Evolutionary conservation across 805 yeast species (phyloP).

Genomic region (Kodamaea kakaduensis): DNA sequence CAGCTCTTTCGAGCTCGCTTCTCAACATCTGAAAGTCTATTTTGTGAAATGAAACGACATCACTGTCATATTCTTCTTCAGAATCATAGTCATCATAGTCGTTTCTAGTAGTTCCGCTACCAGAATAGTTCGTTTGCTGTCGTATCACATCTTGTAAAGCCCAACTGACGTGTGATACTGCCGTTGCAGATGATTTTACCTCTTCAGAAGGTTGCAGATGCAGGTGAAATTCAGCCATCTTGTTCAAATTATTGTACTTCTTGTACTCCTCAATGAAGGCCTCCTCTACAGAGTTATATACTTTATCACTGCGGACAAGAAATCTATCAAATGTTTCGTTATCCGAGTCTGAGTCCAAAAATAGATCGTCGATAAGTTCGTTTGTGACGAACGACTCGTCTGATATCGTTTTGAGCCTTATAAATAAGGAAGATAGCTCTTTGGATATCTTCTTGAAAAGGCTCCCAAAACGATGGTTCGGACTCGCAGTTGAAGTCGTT

Average conservation of each 20-base stretch:
- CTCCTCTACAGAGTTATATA: slow-evolving; percentile 27
- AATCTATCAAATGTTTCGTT: slow-evolving; percentile 21
- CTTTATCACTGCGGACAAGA: slow-evolving; percentile 15
- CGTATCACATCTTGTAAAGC: slow-evolving; percentile 23
- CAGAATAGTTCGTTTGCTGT: slow-evolving; percentile 12
- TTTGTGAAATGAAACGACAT: slow-evolving; percentile 17
- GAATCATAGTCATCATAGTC: slow-evolving; percentile 15
- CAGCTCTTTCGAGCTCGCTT: slow-evolving; percentile 24
- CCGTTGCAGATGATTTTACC: slow-evolving; percentile 12
- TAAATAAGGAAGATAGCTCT: slow-evolving; percentile 33
- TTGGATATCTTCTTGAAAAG: slow-evolving; percentile 37
- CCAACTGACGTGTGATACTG: slow-evolving; percentile 11
- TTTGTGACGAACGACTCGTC: slow-evolving; percentile 48
- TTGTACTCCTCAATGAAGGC: slow-evolving; percentile 30
- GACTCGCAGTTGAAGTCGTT: background rate
- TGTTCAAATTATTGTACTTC: slow-evolving; percentile 29
- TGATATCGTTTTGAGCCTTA: slow-evolving; percentile 38
- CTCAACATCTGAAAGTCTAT: slow-evolving; percentile 26
- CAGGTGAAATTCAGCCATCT: slow-evolving; percentile 24
- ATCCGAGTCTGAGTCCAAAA: slow-evolving; percentile 38
- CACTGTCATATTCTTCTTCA: slow-evolving; percentile 13
- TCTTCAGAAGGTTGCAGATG: slow-evolving; percentile 11
- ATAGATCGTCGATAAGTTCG: slow-evolving; percentile 48
- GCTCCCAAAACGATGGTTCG: slow-evolving; percentile 9
- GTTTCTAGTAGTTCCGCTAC: slow-evolving; percentile 1